A percentile compares a stretch with the other conserved stretches of the same genome.
These are phyloP conservation scores for Fusarium gaditjirri DNA, from an alignment of 2,329 filamentous ascomycete genomes.

Conservation along the genomic window DNA sequence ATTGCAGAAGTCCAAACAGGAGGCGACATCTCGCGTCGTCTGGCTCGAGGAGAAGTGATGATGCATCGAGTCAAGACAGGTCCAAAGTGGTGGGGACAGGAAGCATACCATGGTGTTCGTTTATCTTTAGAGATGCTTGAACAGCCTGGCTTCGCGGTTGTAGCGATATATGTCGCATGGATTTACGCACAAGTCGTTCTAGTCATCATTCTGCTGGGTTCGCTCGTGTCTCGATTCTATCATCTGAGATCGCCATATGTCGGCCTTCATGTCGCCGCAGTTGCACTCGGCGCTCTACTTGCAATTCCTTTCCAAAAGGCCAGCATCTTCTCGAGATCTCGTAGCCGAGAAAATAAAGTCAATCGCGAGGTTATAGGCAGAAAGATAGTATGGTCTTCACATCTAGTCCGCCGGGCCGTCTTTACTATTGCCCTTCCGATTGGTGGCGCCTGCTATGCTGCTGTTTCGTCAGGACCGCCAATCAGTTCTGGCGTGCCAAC, in stretches of 20 bases:
- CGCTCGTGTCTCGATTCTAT: conserved; percentile 76
- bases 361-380: conserved; percentile 75
- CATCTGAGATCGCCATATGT: conserved; percentile 71
- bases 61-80: conserved; percentile 78
- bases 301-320: conserved; percentile 81
- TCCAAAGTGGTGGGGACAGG: conserved; percentile 81
- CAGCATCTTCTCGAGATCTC: conserved; percentile 72
- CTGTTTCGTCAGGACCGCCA: conserved; percentile 71
- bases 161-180: conserved; percentile 80
- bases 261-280: conserved; percentile 71
- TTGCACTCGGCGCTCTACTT: conserved; percentile 75
- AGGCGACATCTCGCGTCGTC: conserved; percentile 63
- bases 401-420: conserved; percentile 73
- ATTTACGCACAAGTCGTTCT: conserved; percentile 81
- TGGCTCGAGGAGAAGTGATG: conserved; percentile 79
- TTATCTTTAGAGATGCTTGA: conserved; percentile 76
- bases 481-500: conserved; percentile 72
- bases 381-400: conserved; percentile 75
- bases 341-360: conserved; percentile 66
- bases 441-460: conserved; percentile 73
- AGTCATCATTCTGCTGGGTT: conserved; percentile 77
- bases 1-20: conserved; percentile 71
- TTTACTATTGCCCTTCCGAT: conserved; percentile 76
- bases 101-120: conserved; percentile 75
- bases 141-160: conserved; percentile 77